Evolutionary conservation across 2,329 filamentous ascomycete species (phyloP), one percentile per base, ranked within the genome.

Genomic region (Delphinella strobiligena): DNA sequence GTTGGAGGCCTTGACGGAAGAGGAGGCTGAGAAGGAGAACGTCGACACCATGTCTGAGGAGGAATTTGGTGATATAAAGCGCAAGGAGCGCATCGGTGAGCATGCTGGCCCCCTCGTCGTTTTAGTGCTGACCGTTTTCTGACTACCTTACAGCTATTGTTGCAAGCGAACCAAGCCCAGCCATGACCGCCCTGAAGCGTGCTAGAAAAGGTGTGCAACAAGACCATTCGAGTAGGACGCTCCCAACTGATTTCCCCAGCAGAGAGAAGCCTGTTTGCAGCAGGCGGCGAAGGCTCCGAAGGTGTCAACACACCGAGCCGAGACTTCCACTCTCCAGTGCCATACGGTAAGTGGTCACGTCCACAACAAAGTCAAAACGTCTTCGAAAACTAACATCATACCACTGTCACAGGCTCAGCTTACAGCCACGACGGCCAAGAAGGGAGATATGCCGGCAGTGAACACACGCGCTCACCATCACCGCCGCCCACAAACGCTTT

Each of bases 21-120:
- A 83, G 33, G 69, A 86, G 52, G 74, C 78, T 50, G 70, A 64
- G 1, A 50, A 61, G 18, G 84, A 91, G 60, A 91, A 91, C 50
- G 74, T 85, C 3, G 84, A 91, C 54, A 77, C 81, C 0, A 63
- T 67, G 12, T 74, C 78, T 41, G 82, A 88, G 60, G 62, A 76
- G 41, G 71, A 74, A 2, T 88, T 84, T 61, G 82, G 82, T 19
- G 68, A 75, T 47, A 68, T 73, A 49, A 88, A 87, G 64, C 75
- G 82, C 60, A 78, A 75, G 52, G 82, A 85, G 58, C 70, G 82
- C 37, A 80, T 78, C 48, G 52, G 45, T 47, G 43, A 33, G 36
- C 22, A 29, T 16, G 19, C 35, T 38, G 37, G 47, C 30, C 12
- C 22, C 22, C 22, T 27, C 12, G 12, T 27, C 22, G 22, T 27